Evolutionary conservation across 1,284 basidiomycete genomes (phyloP), one percentile per base, ranked within the genome.

Genomic region (Moesziomyces parantarcticus): DNA sequence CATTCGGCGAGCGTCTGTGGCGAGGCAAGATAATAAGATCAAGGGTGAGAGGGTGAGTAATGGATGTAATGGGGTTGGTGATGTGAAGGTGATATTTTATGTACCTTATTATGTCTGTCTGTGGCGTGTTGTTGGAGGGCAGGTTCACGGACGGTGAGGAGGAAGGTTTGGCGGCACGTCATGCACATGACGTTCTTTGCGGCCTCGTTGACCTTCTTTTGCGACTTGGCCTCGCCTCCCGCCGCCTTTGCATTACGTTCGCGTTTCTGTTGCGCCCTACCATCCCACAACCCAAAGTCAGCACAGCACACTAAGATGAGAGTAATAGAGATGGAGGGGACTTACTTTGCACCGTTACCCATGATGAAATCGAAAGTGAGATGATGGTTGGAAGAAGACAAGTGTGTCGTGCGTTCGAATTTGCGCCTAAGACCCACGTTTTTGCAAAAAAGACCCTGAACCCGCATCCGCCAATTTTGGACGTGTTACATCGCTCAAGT

Each of bases 141-240:
- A 42, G 85, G 84, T 62, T 84, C 68, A 56, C 86, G 85, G 32
- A 86, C 83, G 1, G 86, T 87, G 40, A 83, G 72, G 68, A 87
- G 84, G 84, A 87, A 87, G 14, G 85, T 85, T 60, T 85, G 84
- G 68, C 84, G 84, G 77, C 87, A 87, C 41, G 84, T 80, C 36
- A 79, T 77, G 73, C 87, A 87, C 77, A 86, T 83, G 70, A 87
- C 85, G 49, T 78, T 84, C 62, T 84, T 84, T 22, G 87, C 85
- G 7, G 85, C 85, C 80, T 84, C 83, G 72, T 83, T 83, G 20
- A 70, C 62, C 58, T 83, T 83, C 22, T 79, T 67, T 59, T 83
- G 81, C 39, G 79, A 81, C 54, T 76, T 81, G 22, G 81, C 69
- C 7, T 70, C 76, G 14, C 74, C 75, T 14, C 58, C 55, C 6